Evolutionary conservation across 129 eudicot species (phyloP).

Genomic region (Flaveria bidentis): DNA sequence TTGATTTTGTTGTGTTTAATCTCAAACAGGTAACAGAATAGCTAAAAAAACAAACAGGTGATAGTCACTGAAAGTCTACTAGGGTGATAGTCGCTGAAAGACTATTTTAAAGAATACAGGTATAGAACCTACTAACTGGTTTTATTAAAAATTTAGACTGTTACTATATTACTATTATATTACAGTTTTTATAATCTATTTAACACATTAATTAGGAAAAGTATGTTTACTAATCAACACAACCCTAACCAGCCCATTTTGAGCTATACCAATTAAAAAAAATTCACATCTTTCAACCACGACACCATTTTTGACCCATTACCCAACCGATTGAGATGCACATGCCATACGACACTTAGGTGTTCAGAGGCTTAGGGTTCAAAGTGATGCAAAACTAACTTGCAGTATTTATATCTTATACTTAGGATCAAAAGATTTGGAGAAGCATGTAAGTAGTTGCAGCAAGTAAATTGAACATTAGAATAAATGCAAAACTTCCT

Average conservation of each 20-base stretch:
- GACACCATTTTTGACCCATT: background rate
- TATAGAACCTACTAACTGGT: background rate
- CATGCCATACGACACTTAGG: background rate
- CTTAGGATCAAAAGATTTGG: background rate
- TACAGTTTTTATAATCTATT: background rate
- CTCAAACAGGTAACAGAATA: background rate
- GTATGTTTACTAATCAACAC: background rate
- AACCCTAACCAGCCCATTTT: background rate
- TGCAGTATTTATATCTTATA: background rate
- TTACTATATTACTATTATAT: background rate
- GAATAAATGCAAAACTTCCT: background rate
- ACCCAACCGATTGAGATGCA: background rate
- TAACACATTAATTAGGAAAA: background rate
- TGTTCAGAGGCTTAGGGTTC: background rate
- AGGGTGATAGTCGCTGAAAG: background rate
- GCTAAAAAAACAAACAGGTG: background rate
- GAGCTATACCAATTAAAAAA: background rate
- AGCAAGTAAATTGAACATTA: background rate
- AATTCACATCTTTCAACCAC: background rate
- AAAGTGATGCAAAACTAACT: background rate
- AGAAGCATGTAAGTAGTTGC: background rate
- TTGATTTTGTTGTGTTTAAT: background rate
- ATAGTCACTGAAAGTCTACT: too few species aligned
- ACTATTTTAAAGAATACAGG: background rate
- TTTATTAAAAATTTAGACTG: background rate